Evolutionary conservation across 2,329 filamentous ascomycete genomes (phyloP).

Genomic region (Allantophomopsis lycopodina): DNA sequence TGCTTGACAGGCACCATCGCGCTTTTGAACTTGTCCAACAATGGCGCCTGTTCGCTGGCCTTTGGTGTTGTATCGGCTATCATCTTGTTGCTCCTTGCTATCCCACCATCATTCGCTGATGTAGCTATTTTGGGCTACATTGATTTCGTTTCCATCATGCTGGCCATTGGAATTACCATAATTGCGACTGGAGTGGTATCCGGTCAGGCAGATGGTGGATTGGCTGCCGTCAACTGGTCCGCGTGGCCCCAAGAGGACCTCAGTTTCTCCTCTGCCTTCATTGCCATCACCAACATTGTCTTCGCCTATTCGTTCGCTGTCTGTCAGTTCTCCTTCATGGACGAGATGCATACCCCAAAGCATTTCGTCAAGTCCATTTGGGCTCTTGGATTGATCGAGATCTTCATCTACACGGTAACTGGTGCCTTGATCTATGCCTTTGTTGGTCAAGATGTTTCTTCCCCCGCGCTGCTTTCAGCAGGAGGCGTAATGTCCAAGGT

Average conservation of each 20-base stretch:
- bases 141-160: constrained; percentile 39
- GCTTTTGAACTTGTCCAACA: constrained; percentile 39
- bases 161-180: constrained; percentile 42
- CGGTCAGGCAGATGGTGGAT: constrained; percentile 1
- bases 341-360: constrained; percentile 20
- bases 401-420: constrained; percentile 40
- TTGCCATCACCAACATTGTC: constrained; percentile 41
- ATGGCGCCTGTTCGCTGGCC: constrained; percentile 39
- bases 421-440: constrained; percentile 47
- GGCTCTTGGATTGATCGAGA: constrained; percentile 35
- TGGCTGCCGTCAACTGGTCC: constrained; percentile 8
- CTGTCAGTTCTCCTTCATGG: constrained; percentile 16
- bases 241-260: constrained; percentile 16
- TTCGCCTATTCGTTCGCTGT: constrained; percentile 35
- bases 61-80: constrained; percentile 36
- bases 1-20: constrained; percentile 46
- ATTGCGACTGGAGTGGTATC: constrained; percentile 31
- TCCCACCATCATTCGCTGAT: constrained; percentile 42
- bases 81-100: constrained; percentile 34
- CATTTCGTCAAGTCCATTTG: constrained; percentile 23
- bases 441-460: constrained; percentile 36
- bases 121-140: constrained; percentile 39
- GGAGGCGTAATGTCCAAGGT: constrained; percentile 35
- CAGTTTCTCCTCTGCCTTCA: constrained; percentile 29
- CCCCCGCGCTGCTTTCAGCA: constrained; percentile 44